Evolutionary conservation across 1,284 basidiomycete genomes (phyloP).

Genomic region (Thecaphora thlaspeos): DNA sequence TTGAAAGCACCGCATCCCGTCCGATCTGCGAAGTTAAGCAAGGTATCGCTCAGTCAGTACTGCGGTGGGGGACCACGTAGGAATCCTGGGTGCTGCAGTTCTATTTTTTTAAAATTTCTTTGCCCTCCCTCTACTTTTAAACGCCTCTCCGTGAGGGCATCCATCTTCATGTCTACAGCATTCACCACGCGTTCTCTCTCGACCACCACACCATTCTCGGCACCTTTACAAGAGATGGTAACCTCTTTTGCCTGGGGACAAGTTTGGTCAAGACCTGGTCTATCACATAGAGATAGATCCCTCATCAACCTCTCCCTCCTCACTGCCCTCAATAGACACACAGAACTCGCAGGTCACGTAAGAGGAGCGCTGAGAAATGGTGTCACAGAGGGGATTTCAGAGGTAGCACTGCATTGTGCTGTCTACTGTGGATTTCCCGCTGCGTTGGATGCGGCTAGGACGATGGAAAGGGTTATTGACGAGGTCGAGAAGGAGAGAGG

Average conservation of each 20-base stretch:
- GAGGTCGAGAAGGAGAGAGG: too few species aligned
- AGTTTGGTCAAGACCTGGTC: constrained; percentile 21
- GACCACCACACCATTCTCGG: constrained; percentile 9
- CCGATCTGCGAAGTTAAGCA: constrained; percentile 77
- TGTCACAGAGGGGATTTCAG: constrained; percentile 18
- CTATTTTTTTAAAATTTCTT: too few species aligned
- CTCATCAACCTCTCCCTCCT: constrained; percentile 35
- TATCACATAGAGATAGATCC: constrained; percentile 23
- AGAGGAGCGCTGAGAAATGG: constrained; percentile 38
- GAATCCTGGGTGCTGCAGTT: constrained; percentile 79
- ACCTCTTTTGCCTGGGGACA: constrained; percentile 30
- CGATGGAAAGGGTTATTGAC: too few species aligned
- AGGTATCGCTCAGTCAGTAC: constrained; percentile 78
- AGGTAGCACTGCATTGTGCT: background rate
- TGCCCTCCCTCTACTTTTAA: too few species aligned
- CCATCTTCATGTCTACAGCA: too few species aligned
- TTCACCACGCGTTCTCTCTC: too few species aligned
- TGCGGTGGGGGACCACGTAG: constrained; percentile 79
- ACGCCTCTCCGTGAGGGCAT: too few species aligned
- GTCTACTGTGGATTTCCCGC: too few species aligned
- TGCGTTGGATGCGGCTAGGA: too few species aligned
- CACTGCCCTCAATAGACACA: constrained; percentile 17
- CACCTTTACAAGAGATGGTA: constrained; percentile 22
- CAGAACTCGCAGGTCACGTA: constrained; percentile 24
- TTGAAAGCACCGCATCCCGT: constrained; percentile 78